phyloP scores from a whole-genome alignment of 805 yeast species.

The Candida germanica region DNA sequence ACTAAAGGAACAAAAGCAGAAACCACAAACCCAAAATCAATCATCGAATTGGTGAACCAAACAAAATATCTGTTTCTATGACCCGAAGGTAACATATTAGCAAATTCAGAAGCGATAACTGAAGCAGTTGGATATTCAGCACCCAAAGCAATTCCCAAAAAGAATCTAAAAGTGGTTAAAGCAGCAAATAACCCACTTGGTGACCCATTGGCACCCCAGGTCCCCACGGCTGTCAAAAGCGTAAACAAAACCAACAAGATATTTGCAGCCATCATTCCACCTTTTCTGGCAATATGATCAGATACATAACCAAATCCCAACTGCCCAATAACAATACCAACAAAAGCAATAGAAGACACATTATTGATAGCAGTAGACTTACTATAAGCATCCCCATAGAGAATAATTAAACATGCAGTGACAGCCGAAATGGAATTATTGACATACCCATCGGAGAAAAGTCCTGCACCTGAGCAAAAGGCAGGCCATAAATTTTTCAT shows the following conservation, averaged over 20 bases:
- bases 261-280: slow-evolving; percentile 80
- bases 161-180: slow-evolving; percentile 78
- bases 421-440: slow-evolving; percentile 82
- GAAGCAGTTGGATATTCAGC: slow-evolving; percentile 94
- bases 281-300: slow-evolving; percentile 76
- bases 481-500: slow-evolving; percentile 53
- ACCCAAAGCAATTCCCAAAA: slow-evolving; percentile 89
- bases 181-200: slow-evolving; percentile 80
- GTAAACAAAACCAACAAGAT: slow-evolving; percentile 73
- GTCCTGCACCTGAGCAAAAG: slow-evolving; percentile 85
- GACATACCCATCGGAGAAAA: slow-evolving; percentile 90
- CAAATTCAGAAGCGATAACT: slow-evolving; percentile 90
- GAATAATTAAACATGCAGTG: slow-evolving; percentile 58
- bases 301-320: slow-evolving; percentile 75
- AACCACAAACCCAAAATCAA: slow-evolving; percentile 81
- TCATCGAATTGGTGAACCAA: slow-evolving; percentile 86
- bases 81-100: slow-evolving; percentile 74
- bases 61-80: slow-evolving; percentile 84
- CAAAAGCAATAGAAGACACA: slow-evolving; percentile 85
- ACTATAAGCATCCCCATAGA: slow-evolving; percentile 65
- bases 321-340: slow-evolving; percentile 88
- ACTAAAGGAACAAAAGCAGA: slow-evolving; percentile 86
- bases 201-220: slow-evolving; percentile 75
- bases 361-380: slow-evolving; percentile 70
- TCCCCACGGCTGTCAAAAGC: slow-evolving; percentile 71